Evolutionary conservation across 176 grass and related monocot genomes (phyloP).

Genomic region (Saccharum spontaneum): DNA sequence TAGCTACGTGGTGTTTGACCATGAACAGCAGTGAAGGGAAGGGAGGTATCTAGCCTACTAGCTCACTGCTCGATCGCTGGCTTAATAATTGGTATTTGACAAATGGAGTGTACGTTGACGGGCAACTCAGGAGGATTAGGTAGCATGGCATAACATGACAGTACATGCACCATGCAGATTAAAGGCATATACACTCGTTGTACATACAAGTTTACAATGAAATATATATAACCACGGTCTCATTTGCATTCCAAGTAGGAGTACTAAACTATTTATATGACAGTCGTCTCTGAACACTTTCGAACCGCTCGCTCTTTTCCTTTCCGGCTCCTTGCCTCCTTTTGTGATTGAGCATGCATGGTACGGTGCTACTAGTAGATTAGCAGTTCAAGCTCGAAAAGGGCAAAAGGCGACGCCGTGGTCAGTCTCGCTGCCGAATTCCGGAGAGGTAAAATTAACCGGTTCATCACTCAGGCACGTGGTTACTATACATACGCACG

Average conservation of each 20-base stretch:
- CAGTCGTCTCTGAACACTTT: neutral
- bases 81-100: slow-evolving; percentile 24
- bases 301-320: neutral
- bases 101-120: slow-evolving; percentile 26
- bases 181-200: neutral
- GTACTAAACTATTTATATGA: neutral
- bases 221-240: slow-evolving; percentile 8
- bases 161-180: slow-evolving; percentile 17
- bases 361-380: neutral
- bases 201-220: neutral
- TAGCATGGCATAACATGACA: slow-evolving; percentile 43
- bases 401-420: neutral
- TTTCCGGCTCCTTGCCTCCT: neutral
- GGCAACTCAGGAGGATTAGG: slow-evolving; percentile 33
- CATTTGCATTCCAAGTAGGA: neutral
- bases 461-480: slow-evolving; percentile 14
- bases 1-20: slow-evolving; percentile 19
- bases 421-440: slow-evolving; percentile 46
- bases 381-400: slow-evolving; percentile 3
- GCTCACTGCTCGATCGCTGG: neutral
- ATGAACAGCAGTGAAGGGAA: neutral
- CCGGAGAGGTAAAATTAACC: neutral
- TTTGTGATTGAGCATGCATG: neutral
- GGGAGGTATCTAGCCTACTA: slow-evolving; percentile 14
- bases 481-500: neutral